phyloP scores from a whole-genome alignment of 148 eudicot genomes.

The Silene conica region DNA sequence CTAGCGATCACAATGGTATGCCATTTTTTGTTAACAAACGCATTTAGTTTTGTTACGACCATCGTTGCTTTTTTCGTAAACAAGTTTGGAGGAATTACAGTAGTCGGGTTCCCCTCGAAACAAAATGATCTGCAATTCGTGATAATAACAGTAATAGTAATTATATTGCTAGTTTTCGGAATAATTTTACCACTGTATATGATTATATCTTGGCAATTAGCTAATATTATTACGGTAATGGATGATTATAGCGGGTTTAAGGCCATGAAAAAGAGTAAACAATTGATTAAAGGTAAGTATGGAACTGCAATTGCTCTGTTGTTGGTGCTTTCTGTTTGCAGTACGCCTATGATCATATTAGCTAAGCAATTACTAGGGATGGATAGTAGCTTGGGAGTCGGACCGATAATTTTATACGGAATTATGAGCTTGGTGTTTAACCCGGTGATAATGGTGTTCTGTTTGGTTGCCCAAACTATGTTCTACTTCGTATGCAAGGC shows the following conservation, averaged over 20 bases:
- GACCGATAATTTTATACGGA: conserved; percentile 24
- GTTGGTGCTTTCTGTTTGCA: conserved; percentile 14
- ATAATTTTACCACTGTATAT: conserved; percentile 9
- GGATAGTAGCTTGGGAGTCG: not conserved
- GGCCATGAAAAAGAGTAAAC: conserved; percentile 46
- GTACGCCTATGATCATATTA: conserved; percentile 7
- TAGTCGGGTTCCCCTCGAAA: too few species aligned
- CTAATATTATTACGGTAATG: conserved; percentile 35
- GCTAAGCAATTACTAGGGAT: not conserved
- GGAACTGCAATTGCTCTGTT: conserved; percentile 17
- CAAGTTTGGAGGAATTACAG: too few species aligned
- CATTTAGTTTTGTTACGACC: not conserved
- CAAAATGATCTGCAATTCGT: not conserved
- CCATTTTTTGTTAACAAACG: not conserved
- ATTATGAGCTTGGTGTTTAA: conserved; percentile 17
- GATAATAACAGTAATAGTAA: not conserved
- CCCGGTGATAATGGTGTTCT: conserved; percentile 17
- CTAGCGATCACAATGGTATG: not conserved
- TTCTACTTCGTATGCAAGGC: conserved; percentile 59
- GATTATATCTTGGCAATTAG: conserved; percentile 37
- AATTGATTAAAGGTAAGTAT: conserved; percentile 43
- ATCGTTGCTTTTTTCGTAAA: too few species aligned
- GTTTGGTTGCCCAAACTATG: conserved; percentile 40
- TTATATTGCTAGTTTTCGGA: conserved; percentile 15
- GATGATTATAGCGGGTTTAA: conserved; percentile 34